Percentiles rank a stretch among this genome's conserved stretches.
Evolutionary conservation across 306 rosid species (phyloP).

Genomic region (Casuarina equisetifolia): DNA sequence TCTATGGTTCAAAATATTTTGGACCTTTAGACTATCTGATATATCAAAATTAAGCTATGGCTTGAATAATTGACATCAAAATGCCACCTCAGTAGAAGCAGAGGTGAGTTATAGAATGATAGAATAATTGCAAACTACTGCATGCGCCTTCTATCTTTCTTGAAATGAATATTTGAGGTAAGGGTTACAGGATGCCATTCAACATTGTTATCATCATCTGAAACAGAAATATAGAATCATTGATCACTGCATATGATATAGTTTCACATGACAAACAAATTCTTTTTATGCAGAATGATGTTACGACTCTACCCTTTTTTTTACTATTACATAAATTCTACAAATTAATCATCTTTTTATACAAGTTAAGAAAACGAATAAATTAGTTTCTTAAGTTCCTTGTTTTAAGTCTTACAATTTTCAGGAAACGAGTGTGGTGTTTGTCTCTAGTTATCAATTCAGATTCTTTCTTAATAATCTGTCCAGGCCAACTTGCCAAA

Average conservation of each 20-base stretch:
- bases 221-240: background rate
- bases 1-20: background rate
- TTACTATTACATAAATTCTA: background rate
- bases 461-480: conserved; percentile 18
- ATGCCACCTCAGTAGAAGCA: background rate
- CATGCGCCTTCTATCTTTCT: background rate
- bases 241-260: background rate
- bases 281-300: conserved; percentile 3
- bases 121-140: background rate
- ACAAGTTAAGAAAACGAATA: background rate
- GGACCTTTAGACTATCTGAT: background rate
- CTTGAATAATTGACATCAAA: background rate
- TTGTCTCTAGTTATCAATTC: conserved; percentile 9
- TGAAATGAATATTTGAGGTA: background rate
- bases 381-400: background rate
- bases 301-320: background rate
- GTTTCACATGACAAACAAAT: background rate
- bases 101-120: background rate
- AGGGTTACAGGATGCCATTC: background rate
- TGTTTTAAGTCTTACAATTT: background rate
- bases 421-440: background rate
- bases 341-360: background rate
- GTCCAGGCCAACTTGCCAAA: conserved; percentile 95
- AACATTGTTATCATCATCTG: conserved; percentile 1
- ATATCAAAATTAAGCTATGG: background rate